Percentiles rank a stretch among this genome's conserved stretches.
Conservation (phyloP, 306 rosid species). For the Prunus campanulata region DNA sequence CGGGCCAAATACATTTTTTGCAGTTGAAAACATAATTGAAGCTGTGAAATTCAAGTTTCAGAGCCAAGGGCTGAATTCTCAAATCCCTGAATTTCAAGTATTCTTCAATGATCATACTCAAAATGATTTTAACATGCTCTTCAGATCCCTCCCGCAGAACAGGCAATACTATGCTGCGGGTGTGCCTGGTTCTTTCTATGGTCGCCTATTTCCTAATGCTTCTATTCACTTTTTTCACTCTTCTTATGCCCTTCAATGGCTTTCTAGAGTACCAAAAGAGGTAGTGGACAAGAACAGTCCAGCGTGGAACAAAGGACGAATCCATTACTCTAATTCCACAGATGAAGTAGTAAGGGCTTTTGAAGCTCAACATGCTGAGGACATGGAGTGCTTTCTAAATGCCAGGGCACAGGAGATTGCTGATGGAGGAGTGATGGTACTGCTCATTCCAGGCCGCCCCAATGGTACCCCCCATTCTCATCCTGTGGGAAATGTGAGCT, state of each 20-base stretch:
- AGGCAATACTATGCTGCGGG: conserved; percentile 26
- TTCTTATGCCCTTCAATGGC: conserved; percentile 30
- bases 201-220: conserved; percentile 23
- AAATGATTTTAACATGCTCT: conserved; percentile 45
- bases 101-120: conserved; percentile 35
- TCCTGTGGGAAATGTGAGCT: background rate
- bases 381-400: conserved; percentile 30
- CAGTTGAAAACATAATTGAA: too few relatives aligned
- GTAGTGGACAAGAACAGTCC: conserved; percentile 7
- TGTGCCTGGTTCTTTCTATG: conserved; percentile 40
- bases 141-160: conserved; percentile 19
- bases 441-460: conserved; percentile 23
- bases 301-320: conserved; percentile 36
- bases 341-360: conserved; percentile 25
- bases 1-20: too few relatives aligned
- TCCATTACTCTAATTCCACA: conserved; percentile 21
- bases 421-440: conserved; percentile 29
- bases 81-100: conserved; percentile 17
- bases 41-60: too few relatives aligned
- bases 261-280: conserved; percentile 28
- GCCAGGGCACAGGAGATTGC: conserved; percentile 37
- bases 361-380: conserved; percentile 21
- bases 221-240: conserved; percentile 32
- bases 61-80: too few relatives aligned
- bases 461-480: conserved; percentile 15